These are phyloP conservation scores for Cotoneaster glaucophyllus DNA, from an alignment of 306 rosid genomes.

Conservation along the genomic window DNA sequence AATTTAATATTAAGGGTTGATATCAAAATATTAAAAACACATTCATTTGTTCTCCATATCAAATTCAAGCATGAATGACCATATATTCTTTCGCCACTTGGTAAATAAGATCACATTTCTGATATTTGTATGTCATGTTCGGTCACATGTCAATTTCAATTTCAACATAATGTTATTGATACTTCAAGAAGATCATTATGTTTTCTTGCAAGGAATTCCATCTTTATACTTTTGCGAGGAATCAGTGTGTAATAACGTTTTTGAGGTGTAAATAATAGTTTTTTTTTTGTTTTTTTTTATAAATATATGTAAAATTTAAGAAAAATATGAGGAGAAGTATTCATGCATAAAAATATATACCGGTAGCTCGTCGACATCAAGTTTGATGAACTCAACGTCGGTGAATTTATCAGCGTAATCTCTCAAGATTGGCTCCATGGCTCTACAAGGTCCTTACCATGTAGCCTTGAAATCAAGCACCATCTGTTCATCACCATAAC, in stretches of 20 bases:
- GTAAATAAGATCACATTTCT: background rate
- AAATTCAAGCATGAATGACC: background rate
- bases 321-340: background rate
- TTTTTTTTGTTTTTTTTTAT: too few species aligned
- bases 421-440: slow-evolving; percentile 57
- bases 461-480: slow-evolving; percentile 74
- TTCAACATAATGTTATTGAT: background rate
- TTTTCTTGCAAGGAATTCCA: too few species aligned
- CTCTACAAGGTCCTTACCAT: slow-evolving; percentile 80
- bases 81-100: too few species aligned
- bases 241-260: background rate
- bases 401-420: slow-evolving; percentile 45
- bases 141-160: too few species aligned
- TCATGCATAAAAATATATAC: slow-evolving; percentile 20
- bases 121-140: background rate
- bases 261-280: background rate
- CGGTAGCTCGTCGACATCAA: slow-evolving; percentile 64
- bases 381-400: slow-evolving; percentile 57
- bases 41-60: background rate
- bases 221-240: too few species aligned
- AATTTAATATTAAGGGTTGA: too few species aligned
- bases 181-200: too few species aligned
- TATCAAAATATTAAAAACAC: too few species aligned
- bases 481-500: slow-evolving; percentile 22
- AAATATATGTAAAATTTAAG: background rate